These are phyloP conservation scores for Chlamydomonas sp. DNA, from an alignment of 139 green algal genomes.

Conservation along the genomic window DNA sequence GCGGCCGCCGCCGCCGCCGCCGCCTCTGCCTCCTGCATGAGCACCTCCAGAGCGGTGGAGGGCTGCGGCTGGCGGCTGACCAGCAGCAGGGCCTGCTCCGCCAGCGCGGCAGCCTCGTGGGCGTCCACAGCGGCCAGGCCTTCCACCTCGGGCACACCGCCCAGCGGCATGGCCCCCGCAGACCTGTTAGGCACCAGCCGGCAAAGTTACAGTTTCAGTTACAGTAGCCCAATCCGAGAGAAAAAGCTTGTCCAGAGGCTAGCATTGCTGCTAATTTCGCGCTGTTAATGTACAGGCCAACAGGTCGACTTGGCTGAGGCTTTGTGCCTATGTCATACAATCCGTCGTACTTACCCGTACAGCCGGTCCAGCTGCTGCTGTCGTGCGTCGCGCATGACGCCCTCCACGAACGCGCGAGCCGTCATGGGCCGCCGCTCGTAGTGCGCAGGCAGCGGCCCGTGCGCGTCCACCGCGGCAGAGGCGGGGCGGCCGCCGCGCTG, in stretches of 20 bases:
- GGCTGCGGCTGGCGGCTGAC: background rate
- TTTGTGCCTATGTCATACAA: too few species aligned
- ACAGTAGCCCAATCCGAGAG: too few species aligned
- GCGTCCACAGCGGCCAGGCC: background rate
- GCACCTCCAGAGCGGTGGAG: conserved; percentile 16
- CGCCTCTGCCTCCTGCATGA: conserved; percentile 13
- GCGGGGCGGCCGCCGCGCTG: background rate
- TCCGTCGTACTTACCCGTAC: background rate
- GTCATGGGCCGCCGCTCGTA: conserved; percentile 34
- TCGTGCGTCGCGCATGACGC: conserved; percentile 20
- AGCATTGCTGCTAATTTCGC: too few species aligned
- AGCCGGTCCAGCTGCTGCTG: conserved; percentile 24
- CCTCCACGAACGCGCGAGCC: conserved; percentile 32
- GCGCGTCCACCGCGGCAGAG: background rate
- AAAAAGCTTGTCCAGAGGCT: too few species aligned
- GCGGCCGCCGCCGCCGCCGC: background rate
- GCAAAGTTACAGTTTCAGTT: too few species aligned
- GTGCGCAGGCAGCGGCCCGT: background rate
- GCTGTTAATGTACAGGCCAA: too few species aligned
- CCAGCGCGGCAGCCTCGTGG: background rate
- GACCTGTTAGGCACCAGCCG: background rate
- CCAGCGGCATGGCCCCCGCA: conserved; percentile 3
- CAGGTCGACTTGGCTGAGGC: too few species aligned
- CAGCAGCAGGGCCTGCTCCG: conserved; percentile 1
- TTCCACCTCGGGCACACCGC: conserved; percentile 14